These are phyloP conservation scores for Dioscorea cayenensis DNA, from an alignment of 116 monocot genomes.

Conservation along the genomic window DNA sequence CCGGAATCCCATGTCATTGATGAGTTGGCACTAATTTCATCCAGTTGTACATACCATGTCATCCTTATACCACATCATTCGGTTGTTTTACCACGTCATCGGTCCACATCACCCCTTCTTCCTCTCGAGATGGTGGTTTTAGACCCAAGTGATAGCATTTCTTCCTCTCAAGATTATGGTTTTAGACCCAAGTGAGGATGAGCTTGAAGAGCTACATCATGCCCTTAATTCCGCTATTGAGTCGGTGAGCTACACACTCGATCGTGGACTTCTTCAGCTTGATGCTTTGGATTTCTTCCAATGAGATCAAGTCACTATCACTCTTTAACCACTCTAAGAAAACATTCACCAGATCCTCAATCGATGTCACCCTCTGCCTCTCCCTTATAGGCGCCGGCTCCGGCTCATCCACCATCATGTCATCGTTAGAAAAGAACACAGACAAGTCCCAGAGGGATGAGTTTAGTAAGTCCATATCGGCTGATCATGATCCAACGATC, in stretches of 20 bases:
- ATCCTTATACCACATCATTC: too few relatives aligned
- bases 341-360: constrained; percentile 47
- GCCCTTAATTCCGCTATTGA: background rate
- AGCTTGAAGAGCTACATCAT: constrained; percentile 7
- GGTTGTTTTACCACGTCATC: too few relatives aligned
- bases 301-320: constrained; percentile 46
- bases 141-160: constrained; percentile 5
- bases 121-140: constrained; percentile 61
- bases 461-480: constrained; percentile 32
- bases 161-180: constrained; percentile 60
- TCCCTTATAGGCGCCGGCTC: background rate
- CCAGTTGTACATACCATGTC: too few relatives aligned
- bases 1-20: too few relatives aligned
- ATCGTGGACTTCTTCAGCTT: constrained; percentile 1
- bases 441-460: constrained; percentile 34
- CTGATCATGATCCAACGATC: background rate
- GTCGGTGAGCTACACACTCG: background rate
- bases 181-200: constrained; percentile 7
- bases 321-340: constrained; percentile 83
- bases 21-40: too few relatives aligned
- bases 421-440: constrained; percentile 32
- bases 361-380: background rate
- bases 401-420: constrained; percentile 5
- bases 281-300: constrained; percentile 1
- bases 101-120: background rate